Conservation (phyloP, 2,329 filamentous ascomycete genomes). For the Penicillium sp. region DNA sequence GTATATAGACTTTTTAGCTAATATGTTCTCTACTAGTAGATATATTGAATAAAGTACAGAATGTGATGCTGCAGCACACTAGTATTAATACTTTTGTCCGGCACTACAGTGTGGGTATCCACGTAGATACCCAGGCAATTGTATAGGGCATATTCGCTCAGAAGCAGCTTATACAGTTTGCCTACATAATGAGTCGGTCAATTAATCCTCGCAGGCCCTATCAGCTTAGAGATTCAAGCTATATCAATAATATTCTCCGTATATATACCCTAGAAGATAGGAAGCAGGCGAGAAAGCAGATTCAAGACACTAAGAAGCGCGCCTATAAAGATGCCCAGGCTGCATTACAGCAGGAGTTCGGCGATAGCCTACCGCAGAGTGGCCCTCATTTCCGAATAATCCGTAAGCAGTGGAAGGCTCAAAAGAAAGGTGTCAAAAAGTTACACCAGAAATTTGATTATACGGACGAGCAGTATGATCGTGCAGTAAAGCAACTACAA, state of each 20-base stretch:
- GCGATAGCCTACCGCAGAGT: conserved; percentile 6
- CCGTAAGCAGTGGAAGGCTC: conserved; percentile 13
- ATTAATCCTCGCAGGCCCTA: conserved; percentile 31
- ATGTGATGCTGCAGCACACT: conserved; percentile 27
- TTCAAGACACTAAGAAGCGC: conserved; percentile 21
- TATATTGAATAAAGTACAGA: conserved; percentile 27
- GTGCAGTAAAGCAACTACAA: conserved; percentile 16
- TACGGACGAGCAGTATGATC: conserved; percentile 17
- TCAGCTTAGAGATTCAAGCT: conserved; percentile 29
- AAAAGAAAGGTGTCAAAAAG: conserved; percentile 13
- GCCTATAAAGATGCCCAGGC: conserved; percentile 20
- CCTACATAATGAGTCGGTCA: conserved; percentile 30
- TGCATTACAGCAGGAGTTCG: conserved; percentile 15
- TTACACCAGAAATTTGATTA: conserved; percentile 14
- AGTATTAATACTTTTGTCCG: conserved; percentile 32
- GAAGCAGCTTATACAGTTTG: conserved; percentile 30
- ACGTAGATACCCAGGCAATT: conserved; percentile 32
- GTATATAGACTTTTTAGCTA: conserved; percentile 9
- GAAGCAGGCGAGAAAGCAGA: conserved; percentile 21
- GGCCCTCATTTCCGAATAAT: neutral
- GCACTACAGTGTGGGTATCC: conserved; percentile 32
- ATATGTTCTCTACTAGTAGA: conserved; percentile 20
- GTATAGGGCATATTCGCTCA: conserved; percentile 24
- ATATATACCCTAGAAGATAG: conserved; percentile 22
- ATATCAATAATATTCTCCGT: conserved; percentile 27